Base-by-base conservation (phyloP, 1,284 basidiomycete genomes). In the Rhizoctonia solani region DNA sequence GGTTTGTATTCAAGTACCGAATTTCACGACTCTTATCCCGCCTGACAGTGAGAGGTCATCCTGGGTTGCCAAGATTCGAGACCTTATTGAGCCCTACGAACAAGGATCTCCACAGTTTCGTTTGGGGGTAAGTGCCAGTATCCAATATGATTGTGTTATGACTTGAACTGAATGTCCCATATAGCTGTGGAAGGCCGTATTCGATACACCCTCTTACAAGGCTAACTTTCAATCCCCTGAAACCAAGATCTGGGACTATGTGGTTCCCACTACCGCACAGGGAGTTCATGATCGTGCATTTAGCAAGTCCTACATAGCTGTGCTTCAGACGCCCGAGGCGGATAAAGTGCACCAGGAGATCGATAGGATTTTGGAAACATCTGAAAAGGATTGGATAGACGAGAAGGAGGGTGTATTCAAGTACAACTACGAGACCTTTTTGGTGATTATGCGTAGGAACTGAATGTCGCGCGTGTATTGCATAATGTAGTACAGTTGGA, bases 291-390 rank as follows among this genome's bases (percentile, higher is more conserved):
- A 88, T 65, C 80, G 90, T 55, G 87, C 84, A 0, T 78, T 76
- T 61, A 90, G 85, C 78, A 91, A 90, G 78, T 90, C 89, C 73
- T 92, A 90, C 73, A 84, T 90, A 42, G 79, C 85, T 0, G 72
- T 88, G 11, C 78, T 89, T 21, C 76, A 82, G 1, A 79, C 81
- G 0, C 81, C 83, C 0, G 81, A 85, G 69, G 87, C 83, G 74
- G 74, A 75, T 19, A 77, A 79, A 47, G 80, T 89, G n/a, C 73
- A 75, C 21, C 72, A 79, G 14, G 80, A 82, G 47, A 74, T 89
- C 46, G 77, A 77, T 46, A 79, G 72, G 1, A 85, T 90, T 54
- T 71, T 89, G 9, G 72, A 77, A 66, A 75, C 69, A 34, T 80
- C 80, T 39, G 81, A 84, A 29, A 77, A 74, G 54, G 74, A 74